These are phyloP conservation scores for Nectriaceae sp. DNA, from an alignment of 2,329 filamentous ascomycete species.

Conservation along the genomic window DNA sequence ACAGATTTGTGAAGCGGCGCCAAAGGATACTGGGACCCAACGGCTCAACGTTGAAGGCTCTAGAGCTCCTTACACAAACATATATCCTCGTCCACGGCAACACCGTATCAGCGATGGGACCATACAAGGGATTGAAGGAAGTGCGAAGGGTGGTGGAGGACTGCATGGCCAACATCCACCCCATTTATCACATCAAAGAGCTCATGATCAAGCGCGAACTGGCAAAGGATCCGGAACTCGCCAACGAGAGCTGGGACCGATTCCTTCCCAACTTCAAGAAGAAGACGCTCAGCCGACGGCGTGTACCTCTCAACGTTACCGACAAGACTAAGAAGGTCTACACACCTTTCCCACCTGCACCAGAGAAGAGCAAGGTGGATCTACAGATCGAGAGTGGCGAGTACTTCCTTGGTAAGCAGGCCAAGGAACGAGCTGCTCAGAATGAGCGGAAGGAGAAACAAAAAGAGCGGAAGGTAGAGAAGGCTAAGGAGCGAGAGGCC, in stretches of 20 bases:
- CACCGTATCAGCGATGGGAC: conserved; percentile 89
- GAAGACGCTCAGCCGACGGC: conserved; percentile 81
- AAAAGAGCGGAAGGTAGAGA: conserved; percentile 84
- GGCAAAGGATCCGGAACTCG: conserved; percentile 84
- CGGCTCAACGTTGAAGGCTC: conserved; percentile 88
- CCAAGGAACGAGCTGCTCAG: conserved; percentile 80
- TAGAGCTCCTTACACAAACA: conserved; percentile 87
- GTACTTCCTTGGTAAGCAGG: conserved; percentile 92
- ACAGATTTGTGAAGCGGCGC: conserved; percentile 90
- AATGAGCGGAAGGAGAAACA: conserved; percentile 84
- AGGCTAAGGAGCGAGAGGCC: conserved; percentile 79
- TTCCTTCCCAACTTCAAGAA: conserved; percentile 98
- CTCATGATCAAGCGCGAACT: conserved; percentile 93
- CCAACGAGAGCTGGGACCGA: conserved; percentile 89
- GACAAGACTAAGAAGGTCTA: conserved; percentile 95
- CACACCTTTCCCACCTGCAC: conserved; percentile 94
- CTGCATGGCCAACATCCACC: conserved; percentile 96
- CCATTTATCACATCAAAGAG: conserved; percentile 79
- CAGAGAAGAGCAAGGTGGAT: conserved; percentile 99
- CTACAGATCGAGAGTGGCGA: conserved; percentile 97
- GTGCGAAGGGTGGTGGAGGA: conserved; percentile 87
- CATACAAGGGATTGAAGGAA: conserved; percentile 91
- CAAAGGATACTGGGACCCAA: conserved; percentile 91
- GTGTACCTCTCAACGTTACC: conserved; percentile 79
- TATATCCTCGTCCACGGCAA: conserved; percentile 97